Conservation (phyloP, 345 rosid species). For the Tarenaya hassleriana region DNA sequence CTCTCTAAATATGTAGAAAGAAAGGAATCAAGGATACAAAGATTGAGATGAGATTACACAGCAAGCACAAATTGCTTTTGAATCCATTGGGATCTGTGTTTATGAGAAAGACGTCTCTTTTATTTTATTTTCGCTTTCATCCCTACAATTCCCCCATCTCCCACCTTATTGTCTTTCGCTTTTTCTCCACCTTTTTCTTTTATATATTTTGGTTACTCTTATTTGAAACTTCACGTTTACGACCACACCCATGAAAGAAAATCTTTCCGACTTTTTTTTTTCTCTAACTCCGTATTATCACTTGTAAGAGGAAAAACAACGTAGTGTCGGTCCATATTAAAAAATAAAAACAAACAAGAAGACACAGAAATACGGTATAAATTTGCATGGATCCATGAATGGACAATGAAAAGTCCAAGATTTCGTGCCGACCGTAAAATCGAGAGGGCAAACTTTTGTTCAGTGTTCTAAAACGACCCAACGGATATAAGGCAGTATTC, state of each 20-base stretch:
- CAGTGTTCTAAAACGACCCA: slow-evolving; percentile 36
- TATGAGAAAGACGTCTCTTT: slow-evolving; percentile 68
- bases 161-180: slow-evolving; percentile 3
- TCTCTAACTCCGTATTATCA: too few relatives aligned
- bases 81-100: slow-evolving; percentile 95
- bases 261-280: too few relatives aligned
- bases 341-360: not conserved
- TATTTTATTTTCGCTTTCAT: slow-evolving; percentile 20
- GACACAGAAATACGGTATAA: slow-evolving; percentile 1
- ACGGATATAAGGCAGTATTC: slow-evolving; percentile 25
- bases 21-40: slow-evolving; percentile 26
- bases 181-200: too few relatives aligned
- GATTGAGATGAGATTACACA: slow-evolving; percentile 20
- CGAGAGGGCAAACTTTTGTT: slow-evolving; percentile 23
- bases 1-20: slow-evolving; percentile 35
- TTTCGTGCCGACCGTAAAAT: slow-evolving; percentile 19
- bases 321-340: too few relatives aligned
- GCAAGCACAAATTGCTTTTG: slow-evolving; percentile 52
- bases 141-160: slow-evolving; percentile 21
- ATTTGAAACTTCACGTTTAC: too few relatives aligned
- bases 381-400: slow-evolving; percentile 17
- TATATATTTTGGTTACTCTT: too few relatives aligned
- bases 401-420: slow-evolving; percentile 22
- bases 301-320: too few relatives aligned
- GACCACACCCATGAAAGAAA: too few relatives aligned